Evolutionary conservation across 352 stramenopile genomes (phyloP), one percentile per base, ranked within the genome.

Genomic region (Vaucheria bursata): DNA sequence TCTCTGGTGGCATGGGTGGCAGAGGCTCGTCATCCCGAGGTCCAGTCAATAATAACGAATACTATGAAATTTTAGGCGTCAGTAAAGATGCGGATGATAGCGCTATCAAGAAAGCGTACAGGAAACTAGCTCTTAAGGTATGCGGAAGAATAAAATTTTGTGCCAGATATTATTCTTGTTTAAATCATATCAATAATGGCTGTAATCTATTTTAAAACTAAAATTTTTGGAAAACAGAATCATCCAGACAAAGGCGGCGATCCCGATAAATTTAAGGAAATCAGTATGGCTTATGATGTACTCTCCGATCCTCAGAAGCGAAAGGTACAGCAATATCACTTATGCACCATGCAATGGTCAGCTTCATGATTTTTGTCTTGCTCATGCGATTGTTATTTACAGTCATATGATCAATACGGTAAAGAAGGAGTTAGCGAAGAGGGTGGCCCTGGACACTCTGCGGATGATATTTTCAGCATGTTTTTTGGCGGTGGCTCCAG

Each of bases 181-280:
- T 59, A 25, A 12, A 59, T 25, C 12, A 12, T 25, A 25, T 25
- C 12, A 18, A 59, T 59, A 25, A 25, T 59, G 45, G 45, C 45
- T 12, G 25, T 59, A 25, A 12, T 25, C 45, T 12, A 18, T 59
- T 59, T 59, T 59, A 12, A 59, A 59, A 59, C 45, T 18, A 59
- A 18, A 12, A 49, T 64, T 18, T 74, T 59, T 18, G 7, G 68
- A 7, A 38, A 2, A 31, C 36, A 93, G 85, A 96, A 98, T 85
- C 96, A 99, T 87, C 96, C 96, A 32, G 96, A 99, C 85, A 98
- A 98, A 87, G 95, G 96, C 68, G 96, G 96, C 77, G 95, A 99
- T 87, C 91, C 94, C 50, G 95, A 99, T 83, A 90, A 94, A 84
- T 97, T 97, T 80, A 96, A 97, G 85, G 88, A 90, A 73, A 96